Evolutionary conservation across 108 stramenopile genomes (phyloP).

Genomic region (Cyclotella sp.): DNA sequence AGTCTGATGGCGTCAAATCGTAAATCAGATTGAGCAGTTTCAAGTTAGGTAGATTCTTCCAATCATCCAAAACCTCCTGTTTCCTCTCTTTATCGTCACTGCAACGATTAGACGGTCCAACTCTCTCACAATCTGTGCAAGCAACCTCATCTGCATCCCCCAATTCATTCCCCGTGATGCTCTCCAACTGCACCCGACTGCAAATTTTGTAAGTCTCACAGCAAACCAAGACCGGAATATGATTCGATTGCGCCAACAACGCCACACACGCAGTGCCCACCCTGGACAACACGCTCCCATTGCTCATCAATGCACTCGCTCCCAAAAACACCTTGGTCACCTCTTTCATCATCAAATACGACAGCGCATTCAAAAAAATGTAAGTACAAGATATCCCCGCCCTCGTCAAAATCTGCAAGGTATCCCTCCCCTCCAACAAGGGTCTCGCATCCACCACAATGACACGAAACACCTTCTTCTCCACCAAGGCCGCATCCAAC

Average conservation of each 20-base stretch:
- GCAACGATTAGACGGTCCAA: conserved; percentile 44
- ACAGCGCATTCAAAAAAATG: conserved; percentile 85
- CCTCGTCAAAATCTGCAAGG: conserved; percentile 67
- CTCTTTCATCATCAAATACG: conserved; percentile 93
- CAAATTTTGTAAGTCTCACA: conserved; percentile 99
- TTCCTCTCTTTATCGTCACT: conserved; percentile 30
- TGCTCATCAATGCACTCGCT: conserved; percentile 95
- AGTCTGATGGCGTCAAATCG: conserved; percentile 96
- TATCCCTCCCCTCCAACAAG: conserved; percentile 82
- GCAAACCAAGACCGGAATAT: conserved; percentile 95
- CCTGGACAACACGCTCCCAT: conserved; percentile 91
- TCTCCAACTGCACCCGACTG: conserved; percentile 95
- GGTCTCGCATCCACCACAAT: conserved; percentile 94
- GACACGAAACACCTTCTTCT: conserved; percentile 77
- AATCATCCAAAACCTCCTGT: conserved; percentile 49
- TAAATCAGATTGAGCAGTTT: conserved; percentile 91
- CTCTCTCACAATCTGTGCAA: conserved; percentile 48
- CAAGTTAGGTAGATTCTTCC: conserved; percentile 60
- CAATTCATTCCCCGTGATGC: conserved; percentile 95
- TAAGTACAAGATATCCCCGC: conserved; percentile 90
- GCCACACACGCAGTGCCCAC: conserved; percentile 97
- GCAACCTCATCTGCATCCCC: conserved; percentile 89
- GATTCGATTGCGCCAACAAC: conserved; percentile 81
- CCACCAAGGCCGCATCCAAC: conserved; percentile 51
- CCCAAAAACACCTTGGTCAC: conserved; percentile 98